A percentile compares a stretch with the other conserved stretches of the same genome.
phyloP scores from a whole-genome alignment of 257 asterid species.

The Penstemon eatonii region DNA sequence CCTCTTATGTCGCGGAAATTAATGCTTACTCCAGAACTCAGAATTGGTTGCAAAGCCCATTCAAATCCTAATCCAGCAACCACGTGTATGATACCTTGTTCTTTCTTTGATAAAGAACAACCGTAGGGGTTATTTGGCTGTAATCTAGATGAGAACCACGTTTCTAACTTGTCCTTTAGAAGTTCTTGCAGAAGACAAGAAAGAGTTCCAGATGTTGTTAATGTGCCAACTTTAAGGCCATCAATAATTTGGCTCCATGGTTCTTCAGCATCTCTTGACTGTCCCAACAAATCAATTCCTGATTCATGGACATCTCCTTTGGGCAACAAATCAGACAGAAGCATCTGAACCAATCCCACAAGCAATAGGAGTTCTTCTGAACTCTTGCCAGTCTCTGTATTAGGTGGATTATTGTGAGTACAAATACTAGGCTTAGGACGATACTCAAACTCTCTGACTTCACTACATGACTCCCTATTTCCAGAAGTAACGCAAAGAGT shows the following conservation, averaged over 20 bases:
- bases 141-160: slow-evolving; percentile 70
- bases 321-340: slow-evolving; percentile 52
- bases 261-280: slow-evolving; percentile 53
- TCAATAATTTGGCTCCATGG: slow-evolving; percentile 69
- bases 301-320: slow-evolving; percentile 45
- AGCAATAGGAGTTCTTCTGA: slow-evolving; percentile 73
- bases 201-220: slow-evolving; percentile 52
- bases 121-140: slow-evolving; percentile 34
- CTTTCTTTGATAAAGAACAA: slow-evolving; percentile 68
- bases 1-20: slow-evolving; percentile 88
- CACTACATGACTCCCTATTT: slow-evolving; percentile 86
- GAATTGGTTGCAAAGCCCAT: slow-evolving; percentile 91
- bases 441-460: slow-evolving; percentile 80
- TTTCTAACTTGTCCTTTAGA: slow-evolving; percentile 72
- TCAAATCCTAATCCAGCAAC: slow-evolving; percentile 90
- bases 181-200: slow-evolving; percentile 91
- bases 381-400: slow-evolving; percentile 46
- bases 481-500: slow-evolving; percentile 70
- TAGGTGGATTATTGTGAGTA: slow-evolving; percentile 41
- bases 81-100: slow-evolving; percentile 92
- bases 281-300: slow-evolving; percentile 44
- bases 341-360: slow-evolving; percentile 77
- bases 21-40: slow-evolving; percentile 70
- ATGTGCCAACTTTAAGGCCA: slow-evolving; percentile 57
- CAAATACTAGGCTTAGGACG: slow-evolving; percentile 49